Evolutionary conservation across 2,329 filamentous ascomycete species (phyloP), one percentile per base, ranked within the genome.

Genomic region (Hypoxylon sp.): DNA sequence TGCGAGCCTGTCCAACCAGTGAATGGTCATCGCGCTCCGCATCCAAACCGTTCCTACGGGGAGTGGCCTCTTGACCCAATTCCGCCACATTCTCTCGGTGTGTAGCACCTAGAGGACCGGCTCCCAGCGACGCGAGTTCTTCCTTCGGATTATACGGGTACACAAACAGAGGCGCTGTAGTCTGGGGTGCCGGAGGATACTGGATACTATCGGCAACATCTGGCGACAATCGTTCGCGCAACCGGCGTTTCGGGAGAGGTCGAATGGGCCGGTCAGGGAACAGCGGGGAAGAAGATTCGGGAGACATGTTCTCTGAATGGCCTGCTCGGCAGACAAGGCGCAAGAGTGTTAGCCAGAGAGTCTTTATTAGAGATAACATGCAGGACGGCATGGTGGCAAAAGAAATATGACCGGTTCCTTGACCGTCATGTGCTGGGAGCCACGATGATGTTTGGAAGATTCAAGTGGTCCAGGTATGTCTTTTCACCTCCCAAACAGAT

Each of bases 201-300:
- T 90, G 85, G 72, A 97, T 96, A 28, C 90, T 88, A 55, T 91
- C 90, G 60, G 92, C 93, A 72, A 92, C 89, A 77, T 97, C 93
- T 64, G 92, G 90, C 30, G 95, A 94, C 54, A 99, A 84, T 60
- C 93, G 89, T 77, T 96, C 93, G 73, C 94, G 92, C 57, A 99
- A 85, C 69, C 92, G 91, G 74, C 93, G 91, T 80, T 92, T 96
- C 44, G 96, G 96, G 65, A 99, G 83, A 60, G 96, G 96, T 76
- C 93, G 91, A 77, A 99, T 99, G 65, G 95, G 91, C 79, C 96
- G 90, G 77, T 97, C 92, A 70, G 93, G 93, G 77, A 92, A 97
- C 74, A 93, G 84, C 64, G 91, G 88, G 64, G 93, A 96, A 69
- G 89, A 85, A 63, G 91, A 91, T 83, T 97, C 93, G 70, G 89